Conservation (phyloP, 2,329 filamentous ascomycete species). For the Alternaria arbusti region DNA sequence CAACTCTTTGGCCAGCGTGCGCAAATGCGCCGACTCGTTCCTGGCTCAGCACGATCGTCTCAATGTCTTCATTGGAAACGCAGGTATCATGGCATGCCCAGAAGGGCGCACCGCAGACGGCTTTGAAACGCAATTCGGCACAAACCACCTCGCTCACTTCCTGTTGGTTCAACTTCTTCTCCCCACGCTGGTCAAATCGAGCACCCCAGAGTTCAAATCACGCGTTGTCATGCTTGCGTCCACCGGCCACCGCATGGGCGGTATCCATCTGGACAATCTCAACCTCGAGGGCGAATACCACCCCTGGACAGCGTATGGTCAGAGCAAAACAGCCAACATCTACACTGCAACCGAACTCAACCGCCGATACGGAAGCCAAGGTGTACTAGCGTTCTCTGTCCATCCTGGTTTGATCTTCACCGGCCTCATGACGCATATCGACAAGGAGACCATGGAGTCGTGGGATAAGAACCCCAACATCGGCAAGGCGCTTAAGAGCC, state of each 20-base stretch:
- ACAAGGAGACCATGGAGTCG: neutral
- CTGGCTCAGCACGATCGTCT: slow-evolving; percentile 24
- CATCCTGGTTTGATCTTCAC: slow-evolving; percentile 56
- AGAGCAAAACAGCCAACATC: slow-evolving; percentile 60
- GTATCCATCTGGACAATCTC: slow-evolving; percentile 44
- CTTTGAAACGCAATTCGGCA: slow-evolving; percentile 59
- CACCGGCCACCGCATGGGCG: slow-evolving; percentile 5
- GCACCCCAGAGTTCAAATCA: slow-evolving; percentile 43
- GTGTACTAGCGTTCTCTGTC: slow-evolving; percentile 53
- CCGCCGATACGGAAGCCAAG: slow-evolving; percentile 53
- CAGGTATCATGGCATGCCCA: slow-evolving; percentile 33
- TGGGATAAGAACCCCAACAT: slow-evolving; percentile 19
- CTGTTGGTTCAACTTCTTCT: slow-evolving; percentile 61
- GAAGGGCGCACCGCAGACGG: slow-evolving; percentile 40
- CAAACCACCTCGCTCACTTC: slow-evolving; percentile 63
- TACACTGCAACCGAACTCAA: slow-evolving; percentile 61
- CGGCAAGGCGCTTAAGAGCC: slow-evolving; percentile 31
- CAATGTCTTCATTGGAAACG: slow-evolving; percentile 28
- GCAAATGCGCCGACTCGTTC: slow-evolving; percentile 24
- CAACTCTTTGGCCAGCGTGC: slow-evolving; percentile 24
- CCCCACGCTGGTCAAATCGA: slow-evolving; percentile 49
- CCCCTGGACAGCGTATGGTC: slow-evolving; percentile 52
- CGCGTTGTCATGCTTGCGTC: slow-evolving; percentile 36
- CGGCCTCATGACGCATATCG: slow-evolving; percentile 13
- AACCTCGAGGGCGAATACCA: slow-evolving; percentile 51